Conservation (phyloP, 192 early-diverging fungal species). For the Helicostylum pulchrum region DNA sequence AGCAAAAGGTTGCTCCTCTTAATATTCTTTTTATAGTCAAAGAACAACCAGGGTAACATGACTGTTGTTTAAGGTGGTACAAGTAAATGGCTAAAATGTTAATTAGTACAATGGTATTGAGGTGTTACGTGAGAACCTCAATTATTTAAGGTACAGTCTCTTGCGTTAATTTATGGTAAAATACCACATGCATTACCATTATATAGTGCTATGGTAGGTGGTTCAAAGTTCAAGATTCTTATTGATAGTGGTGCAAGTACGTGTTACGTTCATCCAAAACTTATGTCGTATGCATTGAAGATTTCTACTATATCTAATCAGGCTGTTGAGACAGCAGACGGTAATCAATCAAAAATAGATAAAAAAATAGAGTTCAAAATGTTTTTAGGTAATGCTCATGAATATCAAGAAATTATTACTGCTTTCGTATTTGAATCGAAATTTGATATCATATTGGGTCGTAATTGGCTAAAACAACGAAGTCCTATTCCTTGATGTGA, state of each 20-base stretch:
- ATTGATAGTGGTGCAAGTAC: conserved; percentile 10
- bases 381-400: not conserved
- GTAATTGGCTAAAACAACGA: not conserved
- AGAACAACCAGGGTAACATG: too few relatives aligned
- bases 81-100: too few relatives aligned
- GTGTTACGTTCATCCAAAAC: not conserved
- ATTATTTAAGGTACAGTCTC: too few relatives aligned
- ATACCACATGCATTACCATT: too few relatives aligned
- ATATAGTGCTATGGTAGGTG: not conserved
- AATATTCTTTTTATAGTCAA: too few relatives aligned
- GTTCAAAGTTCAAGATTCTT: not conserved
- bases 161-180: too few relatives aligned
- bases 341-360: not conserved
- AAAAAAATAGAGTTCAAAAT: not conserved
- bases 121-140: too few relatives aligned
- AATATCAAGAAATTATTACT: not conserved
- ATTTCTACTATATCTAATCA: not conserved
- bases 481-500: too few relatives aligned
- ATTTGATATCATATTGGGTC: not conserved
- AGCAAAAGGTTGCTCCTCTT: too few relatives aligned
- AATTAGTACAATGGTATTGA: too few relatives aligned
- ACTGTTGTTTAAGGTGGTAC: too few relatives aligned
- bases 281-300: not conserved
- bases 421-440: not conserved
- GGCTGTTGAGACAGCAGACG: not conserved